Conservation (phyloP, 2,329 filamentous ascomycete genomes). For the Aspergillus fijiensis region DNA sequence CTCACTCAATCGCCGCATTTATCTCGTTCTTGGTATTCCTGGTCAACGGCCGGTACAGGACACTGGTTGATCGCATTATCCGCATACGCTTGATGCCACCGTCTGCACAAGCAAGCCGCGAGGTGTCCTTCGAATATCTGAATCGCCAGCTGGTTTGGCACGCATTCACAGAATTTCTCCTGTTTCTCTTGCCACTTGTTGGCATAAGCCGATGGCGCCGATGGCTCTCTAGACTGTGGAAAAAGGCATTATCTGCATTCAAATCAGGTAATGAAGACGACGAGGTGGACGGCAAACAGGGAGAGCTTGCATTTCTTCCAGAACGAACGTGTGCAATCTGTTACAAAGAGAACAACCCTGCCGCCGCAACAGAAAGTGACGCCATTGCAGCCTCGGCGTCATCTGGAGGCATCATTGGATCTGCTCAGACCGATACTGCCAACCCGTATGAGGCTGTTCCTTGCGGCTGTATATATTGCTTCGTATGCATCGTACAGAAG, state of each 20-base stretch:
- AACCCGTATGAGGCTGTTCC: slow-evolving; percentile 92
- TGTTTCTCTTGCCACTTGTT: slow-evolving; percentile 94
- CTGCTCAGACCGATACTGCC: slow-evolving; percentile 87
- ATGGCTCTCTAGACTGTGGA: slow-evolving; percentile 85
- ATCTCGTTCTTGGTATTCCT: slow-evolving; percentile 87
- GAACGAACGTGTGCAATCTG: slow-evolving; percentile 96
- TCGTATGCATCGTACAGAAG: slow-evolving; percentile 86
- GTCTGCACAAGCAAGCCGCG: slow-evolving; percentile 79
- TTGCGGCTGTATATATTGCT: slow-evolving; percentile 93
- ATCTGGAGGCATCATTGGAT: slow-evolving; percentile 77
- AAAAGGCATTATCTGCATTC: slow-evolving; percentile 69
- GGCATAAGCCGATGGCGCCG: slow-evolving; percentile 90
- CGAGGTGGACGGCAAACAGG: slow-evolving; percentile 54
- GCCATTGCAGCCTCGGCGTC: slow-evolving; percentile 66
- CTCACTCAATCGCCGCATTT: slow-evolving; percentile 79
- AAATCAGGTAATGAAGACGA: slow-evolving; percentile 50
- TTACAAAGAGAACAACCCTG: slow-evolving; percentile 86
- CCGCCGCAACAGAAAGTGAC: slow-evolving; percentile 69
- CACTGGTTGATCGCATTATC: slow-evolving; percentile 80
- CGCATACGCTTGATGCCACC: slow-evolving; percentile 82
- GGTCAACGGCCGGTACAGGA: slow-evolving; percentile 85
- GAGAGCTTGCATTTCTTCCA: slow-evolving; percentile 81
- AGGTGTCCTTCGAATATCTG: slow-evolving; percentile 96
- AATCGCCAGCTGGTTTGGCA: slow-evolving; percentile 99
- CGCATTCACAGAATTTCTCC: slow-evolving; percentile 97